Evolutionary conservation across 495 filamentous ascomycete species (phyloP), one percentile per base, ranked within the genome.

Genomic region (Neurospora pannonica): DNA sequence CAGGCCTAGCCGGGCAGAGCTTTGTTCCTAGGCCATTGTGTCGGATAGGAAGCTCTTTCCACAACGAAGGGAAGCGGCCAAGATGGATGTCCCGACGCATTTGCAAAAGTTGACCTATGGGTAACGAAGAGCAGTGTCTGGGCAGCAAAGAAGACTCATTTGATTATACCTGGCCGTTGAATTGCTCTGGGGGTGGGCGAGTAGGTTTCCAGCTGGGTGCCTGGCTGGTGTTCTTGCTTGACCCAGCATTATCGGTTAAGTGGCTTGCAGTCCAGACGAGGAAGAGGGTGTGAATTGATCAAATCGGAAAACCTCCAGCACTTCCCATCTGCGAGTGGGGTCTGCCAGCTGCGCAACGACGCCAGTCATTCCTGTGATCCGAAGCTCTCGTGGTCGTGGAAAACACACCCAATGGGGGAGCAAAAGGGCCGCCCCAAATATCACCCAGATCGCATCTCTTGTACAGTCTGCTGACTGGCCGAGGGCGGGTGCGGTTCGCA

Each of bases 301-400:
- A 67, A 62, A 67, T 67, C 54, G 54, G 31, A 67, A 62, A 67
- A 19, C 7, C 39, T 40, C 28, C 34, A 40, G 21, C 48, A 37
- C 72, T 69, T n/a, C 46, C n/a, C 71, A 73, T 21, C 46, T 21
- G 15, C 46, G 48, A 69, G 71, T 38, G 71, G 71, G 31, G 38
- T 73, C 48, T 73, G 46, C 71, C 71, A 73, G 48, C 48, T 72
- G 71, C 43, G 11, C 46, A 72, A 69, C 54, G 36, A 38, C 54
- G 11, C 24, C 48, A 62, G 13, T 60, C 48, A 28, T 60, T 28
- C 21, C 46, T 54, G 24, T 2, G 54, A 62, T 62, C 54, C 54
- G 54, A 62, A 31, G 54, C 54, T 62, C 24, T 31, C 31, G 21
- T 17, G 54, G 19, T 48, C 24, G 43, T 48, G 24, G 11, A 31